These are phyloP conservation scores for Candida stauntonica DNA, from an alignment of 805 yeast genomes.

Conservation along the genomic window DNA sequence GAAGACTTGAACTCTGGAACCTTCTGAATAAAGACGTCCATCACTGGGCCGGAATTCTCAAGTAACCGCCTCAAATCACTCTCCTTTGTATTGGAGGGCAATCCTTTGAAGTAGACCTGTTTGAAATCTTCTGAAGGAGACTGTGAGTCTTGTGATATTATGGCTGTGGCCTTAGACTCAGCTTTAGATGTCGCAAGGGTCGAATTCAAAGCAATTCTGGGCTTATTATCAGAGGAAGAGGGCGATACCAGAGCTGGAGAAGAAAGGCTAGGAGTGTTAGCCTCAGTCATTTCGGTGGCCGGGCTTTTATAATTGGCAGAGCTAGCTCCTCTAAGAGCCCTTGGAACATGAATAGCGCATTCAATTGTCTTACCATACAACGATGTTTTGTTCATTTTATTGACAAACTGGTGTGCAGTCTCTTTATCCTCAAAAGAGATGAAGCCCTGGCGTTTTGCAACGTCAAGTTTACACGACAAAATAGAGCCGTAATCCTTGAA, in stretches of 20 bases:
- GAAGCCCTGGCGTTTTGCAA: conserved; percentile 37
- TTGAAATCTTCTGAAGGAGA: conserved; percentile 8
- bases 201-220: too few species aligned
- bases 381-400: conserved; percentile 25
- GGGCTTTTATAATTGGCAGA: not conserved
- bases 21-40: conserved; percentile 48
- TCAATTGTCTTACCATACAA: conserved; percentile 30
- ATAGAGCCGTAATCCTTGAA: conserved; percentile 45
- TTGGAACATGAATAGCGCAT: conserved; percentile 40
- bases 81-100: conserved; percentile 38
- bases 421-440: conserved; percentile 32
- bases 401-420: conserved; percentile 34
- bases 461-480: conserved; percentile 38
- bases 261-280: not conserved
- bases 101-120: conserved; percentile 44
- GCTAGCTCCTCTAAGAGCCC: conserved; percentile 9
- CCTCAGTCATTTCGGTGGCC: not conserved
- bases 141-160: too few species aligned
- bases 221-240: too few species aligned
- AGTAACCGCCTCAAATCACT: conserved; percentile 42
- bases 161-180: too few species aligned
- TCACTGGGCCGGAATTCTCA: conserved; percentile 43
- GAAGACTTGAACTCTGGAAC: conserved; percentile 28
- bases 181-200: too few species aligned
- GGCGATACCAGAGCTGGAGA: too few species aligned